Evolutionary conservation across 306 rosid genomes (phyloP), one percentile per base, ranked within the genome.

Genomic region (Ceratonia siliqua): DNA sequence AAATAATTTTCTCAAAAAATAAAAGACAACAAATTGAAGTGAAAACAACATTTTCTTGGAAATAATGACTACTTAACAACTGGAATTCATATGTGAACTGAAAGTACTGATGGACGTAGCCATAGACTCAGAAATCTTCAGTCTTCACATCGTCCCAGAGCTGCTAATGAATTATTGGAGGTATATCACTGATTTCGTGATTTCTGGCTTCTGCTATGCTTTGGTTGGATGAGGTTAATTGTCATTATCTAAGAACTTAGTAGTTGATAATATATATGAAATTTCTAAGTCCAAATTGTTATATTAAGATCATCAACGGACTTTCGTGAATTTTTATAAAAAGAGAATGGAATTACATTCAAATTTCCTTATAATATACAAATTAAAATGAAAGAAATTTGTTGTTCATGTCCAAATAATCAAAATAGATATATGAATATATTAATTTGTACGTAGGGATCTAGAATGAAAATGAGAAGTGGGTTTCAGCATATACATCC

Each of bases 31-130:
- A 46, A 33, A 43, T 58, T 61, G 28, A 69, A 74, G 75, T 59
- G 49, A 70, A 35, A 63, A 46, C 27, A 81, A 62, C 68, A 64
- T 49, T 62, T 70, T 8, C 4, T 27, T 7, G 49, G 13, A 22
- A 41, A 80, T 67, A 21, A 70, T 57, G 81, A 76, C 70, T 27
- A 62, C 55, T 69, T 74, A 64, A 54, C 74, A 11, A 57, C 64
- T 70, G 5, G 32, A 64, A 33, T 48, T 70, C 74, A 63, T 78
- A 81, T 70, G 75, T 41, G 13, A 70, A 45, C 74, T 24, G 32
- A 59, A 50, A 1, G 21, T 22, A 66, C 25, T 2, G 21, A 45
- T 11, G 15, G 8, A 65, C 55, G 39, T 35, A 13, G 70, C 41
- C 50, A 20, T 30, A 17, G 68, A 62, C 53, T 73, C n/a, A n/a